These are phyloP conservation scores for Sclerospora graminicola DNA, from an alignment of 352 stramenopile genomes.

Conservation along the genomic window DNA sequence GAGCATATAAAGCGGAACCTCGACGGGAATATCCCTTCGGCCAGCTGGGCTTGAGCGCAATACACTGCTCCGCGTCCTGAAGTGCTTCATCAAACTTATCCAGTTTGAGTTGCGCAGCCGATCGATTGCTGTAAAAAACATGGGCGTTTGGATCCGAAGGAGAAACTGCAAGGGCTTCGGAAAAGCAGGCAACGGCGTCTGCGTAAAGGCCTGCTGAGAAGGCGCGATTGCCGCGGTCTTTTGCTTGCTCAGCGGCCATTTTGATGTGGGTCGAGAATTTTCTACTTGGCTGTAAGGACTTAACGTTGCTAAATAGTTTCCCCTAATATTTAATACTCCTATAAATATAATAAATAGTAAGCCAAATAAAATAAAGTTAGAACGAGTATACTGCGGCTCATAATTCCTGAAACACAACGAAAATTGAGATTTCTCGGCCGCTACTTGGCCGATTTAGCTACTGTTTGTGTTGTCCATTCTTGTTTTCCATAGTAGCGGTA, in stretches of 20 bases:
- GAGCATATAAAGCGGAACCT: slow-evolving; percentile 58
- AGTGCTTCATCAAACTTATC: slow-evolving; percentile 53
- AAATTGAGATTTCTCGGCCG: too few relatives aligned
- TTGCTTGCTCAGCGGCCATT: slow-evolving; percentile 82
- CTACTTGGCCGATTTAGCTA: too few relatives aligned
- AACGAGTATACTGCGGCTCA: too few relatives aligned
- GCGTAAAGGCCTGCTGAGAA: slow-evolving; percentile 62
- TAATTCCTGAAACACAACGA: too few relatives aligned
- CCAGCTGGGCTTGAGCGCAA: slow-evolving; percentile 67
- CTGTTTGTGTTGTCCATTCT: too few relatives aligned
- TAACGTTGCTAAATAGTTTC: too few relatives aligned
- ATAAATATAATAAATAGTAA: too few relatives aligned
- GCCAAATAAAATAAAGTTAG: too few relatives aligned
- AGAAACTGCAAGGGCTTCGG: slow-evolving; percentile 61
- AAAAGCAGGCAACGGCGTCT: slow-evolving; percentile 63
- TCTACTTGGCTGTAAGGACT: too few relatives aligned
- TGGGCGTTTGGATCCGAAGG: slow-evolving; percentile 27
- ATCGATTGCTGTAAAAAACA: slow-evolving; percentile 82
- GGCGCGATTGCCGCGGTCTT: slow-evolving; percentile 74
- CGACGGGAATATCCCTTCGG: slow-evolving; percentile 83
- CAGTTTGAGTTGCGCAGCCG: slow-evolving; percentile 73
- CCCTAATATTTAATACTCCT: too few relatives aligned
- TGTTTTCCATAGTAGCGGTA: too few relatives aligned
- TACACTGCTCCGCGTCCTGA: slow-evolving; percentile 70
- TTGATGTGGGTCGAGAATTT: background rate